Evolutionary conservation across 2,329 filamentous ascomycete species (phyloP), one percentile per base, ranked within the genome.

Genomic region (Talaromyces sp.): DNA sequence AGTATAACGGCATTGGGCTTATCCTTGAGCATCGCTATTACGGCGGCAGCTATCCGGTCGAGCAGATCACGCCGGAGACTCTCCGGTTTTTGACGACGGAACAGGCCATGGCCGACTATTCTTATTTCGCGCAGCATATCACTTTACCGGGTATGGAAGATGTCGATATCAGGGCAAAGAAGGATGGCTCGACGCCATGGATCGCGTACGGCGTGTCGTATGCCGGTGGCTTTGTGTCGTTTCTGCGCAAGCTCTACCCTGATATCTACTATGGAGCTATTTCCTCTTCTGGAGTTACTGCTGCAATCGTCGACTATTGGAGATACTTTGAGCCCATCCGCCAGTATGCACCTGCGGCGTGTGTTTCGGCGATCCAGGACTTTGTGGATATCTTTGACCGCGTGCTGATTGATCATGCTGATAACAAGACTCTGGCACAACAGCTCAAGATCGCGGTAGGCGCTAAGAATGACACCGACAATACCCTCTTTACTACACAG

Each of bases 11-110:
- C 2, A 76, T 96, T 27, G 91, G 87, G 3, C 88, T 96, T 3
- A 84, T 96, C 54, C 82, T 96, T 2, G 92, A 96, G 77, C 92
- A 96, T 71, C 85, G 92, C 30, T 96, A 96, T 80, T 96, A 96
- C 71, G 92, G 92, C 61, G 82, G 81, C 8, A 92, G 89, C 71
- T 87, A 88, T 59, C 91, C 91, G 0, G 84, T 85, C 0, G 73
- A 81, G 1, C 82, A 93, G 68, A 79, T 93, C 19, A 82, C 82
- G 0, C 87, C 85, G 0, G 77, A 89, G 70, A 92, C 85, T 67
- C 77, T 96, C 64, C 87, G 91, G 2, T 96, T 95, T 78, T 78
- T 96, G 68, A 88, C 90, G 0, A 95, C 91, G 0, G 89, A 93
- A 67, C 92, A 96, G 72, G 87, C 91, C 0, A 72, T 96, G 42